These are phyloP conservation scores for Mycena albidolilacea DNA, from an alignment of 768 basidiomycete genomes.

Conservation along the genomic window DNA sequence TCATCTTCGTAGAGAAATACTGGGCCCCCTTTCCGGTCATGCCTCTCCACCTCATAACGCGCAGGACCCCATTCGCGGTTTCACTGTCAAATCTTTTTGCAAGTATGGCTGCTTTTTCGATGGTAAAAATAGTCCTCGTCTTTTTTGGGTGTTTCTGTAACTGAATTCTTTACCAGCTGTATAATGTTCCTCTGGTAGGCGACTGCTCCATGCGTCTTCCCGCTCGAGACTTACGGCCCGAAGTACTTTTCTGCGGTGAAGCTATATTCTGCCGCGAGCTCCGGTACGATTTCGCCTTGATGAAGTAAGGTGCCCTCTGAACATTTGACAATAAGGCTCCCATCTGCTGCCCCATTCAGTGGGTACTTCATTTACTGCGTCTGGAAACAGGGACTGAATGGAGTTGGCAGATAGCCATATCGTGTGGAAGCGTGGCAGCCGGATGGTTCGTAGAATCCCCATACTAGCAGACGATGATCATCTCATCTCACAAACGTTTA, in stretches of 20 bases:
- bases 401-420: constrained; percentile 75
- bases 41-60: constrained; percentile 84
- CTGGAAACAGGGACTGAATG: constrained; percentile 41
- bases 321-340: constrained; percentile 64
- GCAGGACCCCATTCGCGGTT: constrained; percentile 86
- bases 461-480: constrained; percentile 14
- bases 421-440: constrained; percentile 87
- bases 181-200: constrained; percentile 86
- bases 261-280: constrained; percentile 73
- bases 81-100: constrained; percentile 85
- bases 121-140: constrained; percentile 59
- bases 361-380: constrained; percentile 46
- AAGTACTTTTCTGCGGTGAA: constrained; percentile 90
- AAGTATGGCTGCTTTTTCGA: constrained; percentile 86
- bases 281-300: constrained; percentile 68
- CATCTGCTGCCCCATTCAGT: constrained; percentile 95
- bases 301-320: constrained; percentile 28
- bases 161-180: constrained; percentile 64
- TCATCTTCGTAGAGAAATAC: constrained; percentile 85
- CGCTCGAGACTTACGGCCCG: constrained; percentile 29
- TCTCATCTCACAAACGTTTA: constrained; percentile 5
- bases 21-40: constrained; percentile 91
- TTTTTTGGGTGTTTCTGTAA: constrained; percentile 1
- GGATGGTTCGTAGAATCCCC: constrained; percentile 74
- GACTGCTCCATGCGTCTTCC: constrained; percentile 17